phyloP scores from a whole-genome alignment of 306 rosid species.

The Sphenostylis stenocarpa region DNA sequence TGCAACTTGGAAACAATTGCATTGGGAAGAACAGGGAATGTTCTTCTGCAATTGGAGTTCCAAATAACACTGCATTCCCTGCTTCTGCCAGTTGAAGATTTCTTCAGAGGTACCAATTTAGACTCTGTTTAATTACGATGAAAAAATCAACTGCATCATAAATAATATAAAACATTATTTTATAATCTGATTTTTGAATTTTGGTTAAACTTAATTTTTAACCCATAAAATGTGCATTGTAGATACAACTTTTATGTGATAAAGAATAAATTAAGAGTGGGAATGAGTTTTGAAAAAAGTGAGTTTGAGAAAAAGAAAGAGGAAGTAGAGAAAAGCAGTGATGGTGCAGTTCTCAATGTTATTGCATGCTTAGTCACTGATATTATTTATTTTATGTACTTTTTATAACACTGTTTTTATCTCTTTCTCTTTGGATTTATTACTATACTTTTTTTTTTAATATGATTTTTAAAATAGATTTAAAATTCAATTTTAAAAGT shows the following conservation, averaged over 20 bases:
- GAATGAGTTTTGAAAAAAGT: conserved; percentile 11
- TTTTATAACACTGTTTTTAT: no score
- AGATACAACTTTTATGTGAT: no score
- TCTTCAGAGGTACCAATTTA: conserved; percentile 24
- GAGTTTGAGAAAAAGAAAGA: conserved; percentile 17
- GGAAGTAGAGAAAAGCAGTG: neutral
- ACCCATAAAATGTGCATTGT: no score
- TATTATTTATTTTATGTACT: neutral
- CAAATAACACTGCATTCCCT: conserved; percentile 40
- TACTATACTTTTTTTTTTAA: no score
- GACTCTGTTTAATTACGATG: neutral
- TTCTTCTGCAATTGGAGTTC: conserved; percentile 50
- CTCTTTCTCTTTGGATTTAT: no score
- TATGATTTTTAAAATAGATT: no score
- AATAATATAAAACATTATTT: no score
- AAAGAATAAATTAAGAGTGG: neutral
- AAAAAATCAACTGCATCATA: no score
- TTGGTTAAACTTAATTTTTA: no score
- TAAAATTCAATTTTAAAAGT: no score
- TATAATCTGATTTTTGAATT: no score
- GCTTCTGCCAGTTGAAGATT: conserved; percentile 46
- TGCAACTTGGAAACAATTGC: conserved; percentile 53
- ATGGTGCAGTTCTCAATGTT: conserved; percentile 20
- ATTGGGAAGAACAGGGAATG: conserved; percentile 53
- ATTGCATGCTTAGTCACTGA: neutral